phyloP scores from a whole-genome alignment of 2,329 filamentous ascomycete genomes.

The Pleomassaria siparia region DNA sequence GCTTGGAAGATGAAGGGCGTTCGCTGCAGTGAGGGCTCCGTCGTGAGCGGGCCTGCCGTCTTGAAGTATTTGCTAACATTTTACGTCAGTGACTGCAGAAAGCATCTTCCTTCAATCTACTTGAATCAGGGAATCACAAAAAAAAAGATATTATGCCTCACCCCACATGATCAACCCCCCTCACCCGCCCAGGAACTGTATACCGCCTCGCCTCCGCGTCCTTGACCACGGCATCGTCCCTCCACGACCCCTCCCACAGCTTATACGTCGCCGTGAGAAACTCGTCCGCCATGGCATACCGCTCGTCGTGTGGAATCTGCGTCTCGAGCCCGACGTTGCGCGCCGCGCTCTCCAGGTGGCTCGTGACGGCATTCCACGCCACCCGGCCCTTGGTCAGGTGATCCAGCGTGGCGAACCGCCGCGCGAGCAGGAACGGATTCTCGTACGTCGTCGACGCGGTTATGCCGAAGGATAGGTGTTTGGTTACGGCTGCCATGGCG shows the following conservation, averaged over 20 bases:
- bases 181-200: too few relatives aligned
- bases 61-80: too few relatives aligned
- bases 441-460: slow-evolving; percentile 44
- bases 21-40: too few relatives aligned
- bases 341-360: slow-evolving; percentile 29
- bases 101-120: too few relatives aligned
- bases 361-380: slow-evolving; percentile 56
- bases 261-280: neutral
- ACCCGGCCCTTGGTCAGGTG: slow-evolving; percentile 42
- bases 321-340: neutral
- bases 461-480: slow-evolving; percentile 52
- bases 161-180: too few relatives aligned
- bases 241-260: neutral
- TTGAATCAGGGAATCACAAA: too few relatives aligned
- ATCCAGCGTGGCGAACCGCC: slow-evolving; percentile 40
- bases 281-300: neutral
- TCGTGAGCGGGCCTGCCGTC: too few relatives aligned
- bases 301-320: neutral
- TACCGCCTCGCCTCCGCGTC: too few relatives aligned
- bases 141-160: too few relatives aligned
- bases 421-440: slow-evolving; percentile 37
- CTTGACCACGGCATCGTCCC: too few relatives aligned
- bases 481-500: slow-evolving; percentile 67
- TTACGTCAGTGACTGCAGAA: too few relatives aligned
- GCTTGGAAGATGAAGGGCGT: too few relatives aligned